A percentile compares a stretch with the other conserved stretches of the same genome.
These are phyloP conservation scores for Aspergillus incahuasiensis DNA, from an alignment of 495 filamentous ascomycete species.

Conservation along the genomic window DNA sequence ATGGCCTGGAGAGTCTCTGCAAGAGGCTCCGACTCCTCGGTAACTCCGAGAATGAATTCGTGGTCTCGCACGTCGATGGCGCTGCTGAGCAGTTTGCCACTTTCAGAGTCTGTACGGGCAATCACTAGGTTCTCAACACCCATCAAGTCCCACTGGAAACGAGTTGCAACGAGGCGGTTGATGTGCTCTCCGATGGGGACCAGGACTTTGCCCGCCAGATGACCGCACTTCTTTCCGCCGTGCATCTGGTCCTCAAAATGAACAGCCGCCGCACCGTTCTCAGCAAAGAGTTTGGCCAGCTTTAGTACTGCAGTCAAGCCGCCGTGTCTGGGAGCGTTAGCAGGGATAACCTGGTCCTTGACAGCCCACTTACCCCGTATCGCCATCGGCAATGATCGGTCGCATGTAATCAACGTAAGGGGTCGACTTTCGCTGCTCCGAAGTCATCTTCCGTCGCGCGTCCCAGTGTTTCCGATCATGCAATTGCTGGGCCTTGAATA, in stretches of 20 bases:
- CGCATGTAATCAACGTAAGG: slow-evolving; percentile 89
- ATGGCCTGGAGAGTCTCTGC: slow-evolving; percentile 88
- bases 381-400: slow-evolving; percentile 95
- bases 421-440: slow-evolving; percentile 63
- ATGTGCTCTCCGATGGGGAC: slow-evolving; percentile 95
- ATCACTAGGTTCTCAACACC: slow-evolving; percentile 90
- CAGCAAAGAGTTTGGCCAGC: slow-evolving; percentile 96
- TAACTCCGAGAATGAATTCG: slow-evolving; percentile 88
- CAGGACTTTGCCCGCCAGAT: slow-evolving; percentile 93
- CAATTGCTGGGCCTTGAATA: slow-evolving; percentile 94
- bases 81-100: slow-evolving; percentile 81
- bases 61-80: slow-evolving; percentile 92
- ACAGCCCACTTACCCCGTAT: slow-evolving; percentile 63
- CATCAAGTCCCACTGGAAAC: slow-evolving; percentile 99
- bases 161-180: slow-evolving; percentile 83
- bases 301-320: slow-evolving; percentile 91
- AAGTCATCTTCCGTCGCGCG: slow-evolving; percentile 66
- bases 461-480: slow-evolving; percentile 97
- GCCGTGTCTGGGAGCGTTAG: slow-evolving; percentile 51
- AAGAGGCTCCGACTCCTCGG: slow-evolving; percentile 66
- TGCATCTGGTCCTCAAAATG: slow-evolving; percentile 98
- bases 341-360: neutral
- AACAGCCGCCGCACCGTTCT: slow-evolving; percentile 92
- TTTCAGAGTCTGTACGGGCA: slow-evolving; percentile 92
- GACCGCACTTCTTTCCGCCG: slow-evolving; percentile 97